These are phyloP conservation scores for Trametes cubensis DNA, from an alignment of 768 basidiomycete species.

Conservation along the genomic window DNA sequence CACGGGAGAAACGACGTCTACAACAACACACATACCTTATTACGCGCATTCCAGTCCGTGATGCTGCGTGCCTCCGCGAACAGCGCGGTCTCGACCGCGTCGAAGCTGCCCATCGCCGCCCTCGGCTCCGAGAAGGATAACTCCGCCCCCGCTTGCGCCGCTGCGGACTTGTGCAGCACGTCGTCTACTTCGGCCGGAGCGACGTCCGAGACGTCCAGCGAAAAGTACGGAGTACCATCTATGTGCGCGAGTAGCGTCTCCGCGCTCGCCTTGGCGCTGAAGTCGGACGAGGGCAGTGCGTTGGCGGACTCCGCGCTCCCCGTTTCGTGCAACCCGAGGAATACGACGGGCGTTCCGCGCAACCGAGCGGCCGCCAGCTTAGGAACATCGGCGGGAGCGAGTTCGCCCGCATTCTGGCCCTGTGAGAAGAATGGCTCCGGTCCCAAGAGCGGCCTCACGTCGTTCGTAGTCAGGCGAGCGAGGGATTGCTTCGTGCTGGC, in stretches of 20 bases:
- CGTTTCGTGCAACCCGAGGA: slow-evolving; percentile 77
- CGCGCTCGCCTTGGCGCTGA: slow-evolving; percentile 39
- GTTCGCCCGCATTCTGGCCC: slow-evolving; percentile 48
- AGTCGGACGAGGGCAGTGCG: slow-evolving; percentile 68
- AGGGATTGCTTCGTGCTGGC: slow-evolving; percentile 40
- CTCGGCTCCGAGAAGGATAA: slow-evolving; percentile 71
- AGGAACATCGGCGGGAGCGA: slow-evolving; percentile 31
- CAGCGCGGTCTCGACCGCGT: slow-evolving; percentile 67
- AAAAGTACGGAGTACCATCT: slow-evolving; percentile 84
- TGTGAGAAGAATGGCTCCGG: slow-evolving; percentile 73
- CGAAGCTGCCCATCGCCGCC: slow-evolving; percentile 55
- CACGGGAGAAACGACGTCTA: slow-evolving; percentile 13
- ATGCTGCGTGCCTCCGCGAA: slow-evolving; percentile 80
- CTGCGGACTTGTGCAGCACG: slow-evolving; percentile 43
- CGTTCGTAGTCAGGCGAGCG: slow-evolving; percentile 59
- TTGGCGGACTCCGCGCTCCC: slow-evolving; percentile 39
- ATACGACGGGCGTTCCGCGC: slow-evolving; percentile 63
- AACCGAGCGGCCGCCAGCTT: slow-evolving; percentile 60
- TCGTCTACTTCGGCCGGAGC: slow-evolving; percentile 47
- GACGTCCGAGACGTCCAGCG: slow-evolving; percentile 69
- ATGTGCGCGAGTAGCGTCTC: slow-evolving; percentile 58
- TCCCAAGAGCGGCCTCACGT: slow-evolving; percentile 68
- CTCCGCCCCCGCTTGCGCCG: slow-evolving; percentile 40
- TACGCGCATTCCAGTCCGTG: slow-evolving; percentile 92
- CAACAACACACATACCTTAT: slow-evolving; percentile 54